Percentiles rank a stretch among this genome's conserved stretches.
Evolutionary conservation across 177 flowering plant genomes (phyloP).

Genomic region (Vitis hybrid): DNA sequence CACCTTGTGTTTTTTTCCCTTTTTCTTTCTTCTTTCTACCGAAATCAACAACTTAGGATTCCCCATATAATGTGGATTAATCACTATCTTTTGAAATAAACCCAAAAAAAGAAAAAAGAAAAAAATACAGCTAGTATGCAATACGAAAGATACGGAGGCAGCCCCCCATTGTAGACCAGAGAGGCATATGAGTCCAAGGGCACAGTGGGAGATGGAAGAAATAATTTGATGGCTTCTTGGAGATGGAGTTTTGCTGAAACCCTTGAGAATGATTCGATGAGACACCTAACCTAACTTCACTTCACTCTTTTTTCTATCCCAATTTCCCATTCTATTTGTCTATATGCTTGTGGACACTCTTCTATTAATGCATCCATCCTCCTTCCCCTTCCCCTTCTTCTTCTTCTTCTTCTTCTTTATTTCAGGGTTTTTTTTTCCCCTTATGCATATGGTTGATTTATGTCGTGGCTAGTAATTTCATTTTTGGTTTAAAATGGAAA

Average conservation of each 20-base stretch:
- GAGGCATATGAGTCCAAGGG: conserved; percentile 16
- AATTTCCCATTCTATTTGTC: conserved; percentile 32
- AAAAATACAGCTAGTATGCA: no score
- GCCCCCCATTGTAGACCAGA: background rate
- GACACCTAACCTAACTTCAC: conserved; percentile 30
- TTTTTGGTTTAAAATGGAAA: no score
- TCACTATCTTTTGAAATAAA: no score
- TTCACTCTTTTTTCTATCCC: conserved; percentile 19
- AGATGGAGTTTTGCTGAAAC: conserved; percentile 38
- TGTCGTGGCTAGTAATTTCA: no score
- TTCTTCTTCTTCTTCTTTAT: no score
- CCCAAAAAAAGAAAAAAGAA: no score
- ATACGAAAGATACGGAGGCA: no score
- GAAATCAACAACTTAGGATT: conserved; percentile 21
- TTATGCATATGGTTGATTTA: no score
- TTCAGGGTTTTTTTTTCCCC: no score
- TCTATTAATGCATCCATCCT: no score
- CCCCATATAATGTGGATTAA: background rate
- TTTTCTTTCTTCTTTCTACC: background rate
- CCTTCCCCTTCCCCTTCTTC: no score
- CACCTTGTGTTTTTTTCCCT: no score
- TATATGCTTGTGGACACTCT: conserved; percentile 19
- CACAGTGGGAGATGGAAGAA: conserved; percentile 4
- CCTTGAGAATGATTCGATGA: conserved; percentile 16
- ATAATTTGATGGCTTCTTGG: conserved; percentile 35